phyloP scores from a whole-genome alignment of 345 rosid genomes.

The Arabis alpina region DNA sequence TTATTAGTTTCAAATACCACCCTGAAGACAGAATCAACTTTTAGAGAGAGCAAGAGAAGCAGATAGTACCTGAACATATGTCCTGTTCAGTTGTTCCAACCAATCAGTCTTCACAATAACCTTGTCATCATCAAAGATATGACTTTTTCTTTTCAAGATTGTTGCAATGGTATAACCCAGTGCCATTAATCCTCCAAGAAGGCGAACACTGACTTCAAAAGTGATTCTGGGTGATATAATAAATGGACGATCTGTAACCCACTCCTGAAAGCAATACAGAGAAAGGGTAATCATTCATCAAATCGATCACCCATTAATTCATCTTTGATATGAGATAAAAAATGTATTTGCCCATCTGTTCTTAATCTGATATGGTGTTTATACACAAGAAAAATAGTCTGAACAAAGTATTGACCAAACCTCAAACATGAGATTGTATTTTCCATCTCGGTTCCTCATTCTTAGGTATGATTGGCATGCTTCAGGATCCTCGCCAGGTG shows the following conservation, averaged over 20 bases:
- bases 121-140: constrained; percentile 70
- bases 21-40: neutral
- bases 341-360: constrained; percentile 8
- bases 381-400: constrained; percentile 17
- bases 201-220: constrained; percentile 94
- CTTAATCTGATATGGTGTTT: constrained; percentile 14
- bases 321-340: neutral
- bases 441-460: constrained; percentile 99
- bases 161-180: constrained; percentile 94
- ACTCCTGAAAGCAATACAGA: constrained; percentile 66
- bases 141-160: constrained; percentile 94
- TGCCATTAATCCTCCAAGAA: constrained; percentile 98
- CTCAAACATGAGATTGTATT: constrained; percentile 99
- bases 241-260: constrained; percentile 98
- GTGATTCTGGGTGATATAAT: constrained; percentile 98
- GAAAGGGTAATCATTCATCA: constrained; percentile 16
- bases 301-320: neutral
- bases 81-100: constrained; percentile 94
- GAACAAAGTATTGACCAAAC: constrained; percentile 49
- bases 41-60: constrained; percentile 20
- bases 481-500: constrained; percentile 99
- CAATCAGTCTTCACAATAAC: constrained; percentile 90
- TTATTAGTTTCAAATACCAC: constrained; percentile 7
- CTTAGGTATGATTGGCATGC: constrained; percentile 98
- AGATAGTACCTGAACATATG: constrained; percentile 80